Conservation (phyloP, 1,284 basidiomycete species). For the Apiotrichum gamsii region DNA sequence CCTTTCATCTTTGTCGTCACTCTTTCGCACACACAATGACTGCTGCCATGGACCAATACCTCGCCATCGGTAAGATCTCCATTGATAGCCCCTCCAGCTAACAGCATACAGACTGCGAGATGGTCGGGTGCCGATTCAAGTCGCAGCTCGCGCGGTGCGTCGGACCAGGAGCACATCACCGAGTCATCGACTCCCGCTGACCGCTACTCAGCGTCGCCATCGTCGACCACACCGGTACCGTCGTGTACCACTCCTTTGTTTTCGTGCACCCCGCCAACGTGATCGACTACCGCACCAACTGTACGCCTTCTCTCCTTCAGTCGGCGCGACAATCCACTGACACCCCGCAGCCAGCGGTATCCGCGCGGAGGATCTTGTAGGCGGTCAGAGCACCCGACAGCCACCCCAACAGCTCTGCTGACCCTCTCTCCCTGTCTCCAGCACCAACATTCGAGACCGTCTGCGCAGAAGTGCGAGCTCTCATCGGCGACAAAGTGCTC, state of each 20-base stretch:
- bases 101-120: conserved; percentile 36
- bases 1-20: background rate
- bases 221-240: conserved; percentile 50
- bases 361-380: conserved; percentile 45
- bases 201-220: conserved; percentile 43
- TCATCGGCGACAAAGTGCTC: conserved; percentile 72
- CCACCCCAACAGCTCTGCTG: too few species aligned
- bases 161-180: too few species aligned
- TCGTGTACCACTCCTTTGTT: conserved; percentile 50
- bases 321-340: background rate
- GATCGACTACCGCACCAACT: conserved; percentile 51
- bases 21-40: conserved; percentile 1
- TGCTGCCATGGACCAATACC: conserved; percentile 23
- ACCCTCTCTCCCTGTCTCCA: conserved; percentile 32
- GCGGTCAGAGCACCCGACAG: too few species aligned
- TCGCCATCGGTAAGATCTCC: conserved; percentile 27
- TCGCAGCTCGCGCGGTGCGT: conserved; percentile 7
- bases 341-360: conserved; percentile 48
- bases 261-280: conserved; percentile 49
- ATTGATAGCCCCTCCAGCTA: background rate
- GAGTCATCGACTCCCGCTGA: too few species aligned
- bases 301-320: conserved; percentile 17
- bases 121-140: conserved; percentile 23
- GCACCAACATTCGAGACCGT: conserved; percentile 74
- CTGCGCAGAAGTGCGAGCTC: conserved; percentile 63